Base-by-base conservation (phyloP, 1,284 basidiomycete genomes). In the Leccinum subfulvum region DNA sequence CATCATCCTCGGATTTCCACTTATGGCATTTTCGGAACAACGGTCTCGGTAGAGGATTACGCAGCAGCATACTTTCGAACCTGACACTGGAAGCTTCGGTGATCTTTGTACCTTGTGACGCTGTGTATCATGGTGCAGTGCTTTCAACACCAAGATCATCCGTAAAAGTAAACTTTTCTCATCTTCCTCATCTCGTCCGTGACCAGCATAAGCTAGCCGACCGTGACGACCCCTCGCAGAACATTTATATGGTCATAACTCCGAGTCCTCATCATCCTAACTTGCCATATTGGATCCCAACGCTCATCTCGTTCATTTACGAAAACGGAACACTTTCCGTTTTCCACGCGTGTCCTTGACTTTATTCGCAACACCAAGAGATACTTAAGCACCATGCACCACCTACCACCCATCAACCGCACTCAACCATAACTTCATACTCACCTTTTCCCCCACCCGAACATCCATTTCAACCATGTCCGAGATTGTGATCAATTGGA, bases 391-490 rank as follows among this genome's bases (percentile, higher is more conserved):
- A 55, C 53, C n/a, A 55, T 55, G n/a, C 18, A 18, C 6, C 21
- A n/a, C 3, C 33, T 8, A 30, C 26, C 33, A 10, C 30, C 30
- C 7, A 28, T 10, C 18, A 37, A 14, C 33, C 14, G 44, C 5
- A 41, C 51, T 13, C 18, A 52, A 62, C 4, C n/a, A 52, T 4
- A 33, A 23, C 16, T 47, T 2, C 41, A 47, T 41, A 51, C 30
- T 26, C 44, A 33, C 23, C 23, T 14, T 30, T 35, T 3, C n/a
- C 18, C 10, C 18, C 44, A 69, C 67, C 67, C 61, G 23, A 54
- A 6, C 44, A 10, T 56, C 4, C n/a, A 3, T 56, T n/a, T 58
- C 63, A 23, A 53, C 54, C 30, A 62, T 56, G 7, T 33, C 49
- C 33, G 28, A 37, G 2, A 16, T 28, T 16, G 1, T 56, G 26